Percentiles rank a stretch among this genome's conserved stretches.
Evolutionary conservation across 148 eudicot genomes (phyloP).

Genomic region (Tetragonia tetragonoides): DNA sequence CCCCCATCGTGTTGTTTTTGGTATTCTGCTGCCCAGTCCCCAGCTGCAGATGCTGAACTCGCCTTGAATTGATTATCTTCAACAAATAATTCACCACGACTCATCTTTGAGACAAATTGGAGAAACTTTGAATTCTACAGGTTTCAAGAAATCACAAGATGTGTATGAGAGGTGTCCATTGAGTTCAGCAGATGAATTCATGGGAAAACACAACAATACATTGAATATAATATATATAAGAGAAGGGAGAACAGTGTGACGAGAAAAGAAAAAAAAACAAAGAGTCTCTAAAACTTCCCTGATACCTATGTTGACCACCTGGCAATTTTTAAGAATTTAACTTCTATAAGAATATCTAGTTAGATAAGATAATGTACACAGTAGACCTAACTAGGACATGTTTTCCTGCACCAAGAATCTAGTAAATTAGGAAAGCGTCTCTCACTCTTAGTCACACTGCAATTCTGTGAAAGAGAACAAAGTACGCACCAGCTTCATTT

Average conservation of each 20-base stretch:
- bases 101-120: conserved; percentile 98
- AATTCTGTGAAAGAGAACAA: neutral
- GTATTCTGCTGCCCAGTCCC: conserved; percentile 89
- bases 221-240: neutral
- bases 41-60: conserved; percentile 49
- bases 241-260: neutral
- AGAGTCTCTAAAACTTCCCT: neutral
- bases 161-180: neutral
- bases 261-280: neutral
- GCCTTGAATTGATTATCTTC: conserved; percentile 90
- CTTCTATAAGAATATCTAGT: neutral
- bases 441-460: neutral
- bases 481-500: neutral
- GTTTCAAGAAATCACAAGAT: conserved; percentile 16
- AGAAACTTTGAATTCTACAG: conserved; percentile 93
- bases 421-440: neutral
- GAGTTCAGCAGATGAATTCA: neutral
- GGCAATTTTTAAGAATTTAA: neutral
- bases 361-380: neutral
- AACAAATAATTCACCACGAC: conserved; percentile 82
- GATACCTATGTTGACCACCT: neutral
- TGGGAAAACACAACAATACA: neutral
- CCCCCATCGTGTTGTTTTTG: conserved; percentile 60
- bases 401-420: neutral
- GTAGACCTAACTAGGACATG: neutral